These are phyloP conservation scores for Penicillium steckii DNA, from an alignment of 495 filamentous ascomycete species.

Conservation along the genomic window DNA sequence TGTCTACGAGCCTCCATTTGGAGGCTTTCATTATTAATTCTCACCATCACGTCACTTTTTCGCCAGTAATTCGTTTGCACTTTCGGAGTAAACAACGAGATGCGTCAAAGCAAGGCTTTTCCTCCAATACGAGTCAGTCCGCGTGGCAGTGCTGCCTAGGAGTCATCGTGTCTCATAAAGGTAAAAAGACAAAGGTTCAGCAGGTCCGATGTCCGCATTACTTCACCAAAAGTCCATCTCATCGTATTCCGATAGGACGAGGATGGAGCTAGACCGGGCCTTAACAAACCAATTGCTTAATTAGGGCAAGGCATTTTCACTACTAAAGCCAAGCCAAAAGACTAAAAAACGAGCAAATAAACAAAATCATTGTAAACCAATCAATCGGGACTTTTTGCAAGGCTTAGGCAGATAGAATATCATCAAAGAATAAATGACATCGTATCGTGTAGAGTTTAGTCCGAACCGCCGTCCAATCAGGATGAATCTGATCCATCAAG, in stretches of 20 bases:
- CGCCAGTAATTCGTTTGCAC: background rate
- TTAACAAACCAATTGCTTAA: background rate
- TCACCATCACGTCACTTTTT: background rate
- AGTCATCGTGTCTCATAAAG: background rate
- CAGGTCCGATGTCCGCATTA: background rate
- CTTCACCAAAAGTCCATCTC: background rate
- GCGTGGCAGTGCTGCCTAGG: slow-evolving; percentile 15
- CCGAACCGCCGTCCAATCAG: background rate
- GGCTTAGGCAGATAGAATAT: background rate
- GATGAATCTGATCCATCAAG: background rate
- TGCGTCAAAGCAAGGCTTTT: no score
- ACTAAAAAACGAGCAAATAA: background rate
- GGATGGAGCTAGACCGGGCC: background rate
- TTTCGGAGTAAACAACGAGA: no score
- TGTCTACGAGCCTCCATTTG: background rate
- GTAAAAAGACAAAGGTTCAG: background rate
- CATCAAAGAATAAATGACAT: background rate
- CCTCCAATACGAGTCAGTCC: background rate
- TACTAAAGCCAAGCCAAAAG: background rate
- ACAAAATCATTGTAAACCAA: background rate
- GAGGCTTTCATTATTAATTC: no score
- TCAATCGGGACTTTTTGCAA: no score
- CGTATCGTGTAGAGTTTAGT: no score
- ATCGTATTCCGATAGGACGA: background rate
- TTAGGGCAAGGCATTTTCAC: background rate